Conservation (phyloP, 2,329 filamentous ascomycete species). For the Beauveria sp. region DNA sequence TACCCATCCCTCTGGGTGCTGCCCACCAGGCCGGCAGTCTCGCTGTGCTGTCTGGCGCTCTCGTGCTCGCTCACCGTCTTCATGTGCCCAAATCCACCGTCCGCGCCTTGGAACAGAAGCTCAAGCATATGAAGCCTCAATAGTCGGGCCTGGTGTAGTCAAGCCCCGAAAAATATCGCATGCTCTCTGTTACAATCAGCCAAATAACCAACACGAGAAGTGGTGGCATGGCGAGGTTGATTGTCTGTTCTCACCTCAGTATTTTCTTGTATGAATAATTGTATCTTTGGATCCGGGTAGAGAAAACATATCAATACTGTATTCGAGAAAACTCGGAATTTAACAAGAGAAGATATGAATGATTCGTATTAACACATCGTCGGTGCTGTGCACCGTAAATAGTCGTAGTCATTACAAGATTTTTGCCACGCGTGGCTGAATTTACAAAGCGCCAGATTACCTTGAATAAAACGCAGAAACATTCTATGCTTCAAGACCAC, state of each 20-base stretch:
- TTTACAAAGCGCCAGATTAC: not conserved
- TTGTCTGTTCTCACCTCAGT: constrained; percentile 6
- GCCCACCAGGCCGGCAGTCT: constrained; percentile 89
- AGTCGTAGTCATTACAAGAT: constrained; percentile 24
- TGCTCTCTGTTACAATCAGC: constrained; percentile 7
- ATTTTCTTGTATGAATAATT: constrained; percentile 10
- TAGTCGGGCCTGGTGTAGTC: not conserved
- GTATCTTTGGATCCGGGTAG: not conserved
- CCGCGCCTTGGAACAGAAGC: constrained; percentile 47
- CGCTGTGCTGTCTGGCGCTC: constrained; percentile 71
- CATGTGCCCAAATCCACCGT: constrained; percentile 63
- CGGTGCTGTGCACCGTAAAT: constrained; percentile 18
- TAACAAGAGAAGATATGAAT: constrained; percentile 50
- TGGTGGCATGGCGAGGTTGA: not conserved
- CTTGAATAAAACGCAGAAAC: not conserved
- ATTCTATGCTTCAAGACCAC: not conserved
- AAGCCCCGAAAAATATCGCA: not conserved
- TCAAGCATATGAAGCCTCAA: constrained; percentile 32
- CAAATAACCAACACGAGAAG: not conserved
- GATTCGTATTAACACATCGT: constrained; percentile 27
- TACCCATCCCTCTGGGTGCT: constrained; percentile 80
- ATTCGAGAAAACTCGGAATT: not conserved
- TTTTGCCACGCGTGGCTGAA: not conserved
- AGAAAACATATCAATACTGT: not conserved
- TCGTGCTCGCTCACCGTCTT: constrained; percentile 71